Base-by-base conservation (phyloP, 163 green algal genomes). In the Coccomyxa subellipsoidea region DNA sequence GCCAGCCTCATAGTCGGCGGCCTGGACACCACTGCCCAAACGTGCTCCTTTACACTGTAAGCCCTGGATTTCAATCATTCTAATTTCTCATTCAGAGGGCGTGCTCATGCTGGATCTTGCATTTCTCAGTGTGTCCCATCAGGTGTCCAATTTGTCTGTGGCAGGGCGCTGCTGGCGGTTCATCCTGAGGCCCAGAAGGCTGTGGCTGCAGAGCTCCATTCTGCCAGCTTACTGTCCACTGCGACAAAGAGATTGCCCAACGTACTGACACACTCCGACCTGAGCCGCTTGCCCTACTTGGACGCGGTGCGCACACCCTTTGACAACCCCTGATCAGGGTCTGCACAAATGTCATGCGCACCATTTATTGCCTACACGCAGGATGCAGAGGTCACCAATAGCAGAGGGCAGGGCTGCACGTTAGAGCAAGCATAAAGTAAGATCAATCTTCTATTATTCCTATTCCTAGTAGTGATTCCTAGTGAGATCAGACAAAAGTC, bases 1-100 rank as follows among this genome's bases (percentile, higher is more conserved):
- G 27, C 29, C 66, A 73, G 66, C 66, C 66, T 73, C 66, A 73
- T 73, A 4, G 66, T 73, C 8, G 66, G 66, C 66, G 66, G 66
- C 66, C 66, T 73, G 66, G 66, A 73, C 66, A 73, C 66, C 66
- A 73, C 66, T 18, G 66, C 66, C 32, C 66, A 73, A 7, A 73
- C 66, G 15, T 73, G 66, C 66, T 73, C 66, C 66, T 73, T 73
- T 23, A 73, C 66, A 32, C 66, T 73, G 66, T 73, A 73, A 34
- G 66, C 21, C n/a, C n/a, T n/a, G n/a, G n/a, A 27, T 12, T 8
- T 59, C 5, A 12, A 27, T 27, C 47, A 21, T 2, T 27, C 15
- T 12, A 59, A 6, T 59, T 59, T 23, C 21, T 59, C 47, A 59
- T 27, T 12, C 47, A 59, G 47, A 59, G n/a, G n/a, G n/a, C n/a